Evolutionary conservation across 352 stramenopile genomes (phyloP).

Genomic region (Globisporangium parvum): DNA sequence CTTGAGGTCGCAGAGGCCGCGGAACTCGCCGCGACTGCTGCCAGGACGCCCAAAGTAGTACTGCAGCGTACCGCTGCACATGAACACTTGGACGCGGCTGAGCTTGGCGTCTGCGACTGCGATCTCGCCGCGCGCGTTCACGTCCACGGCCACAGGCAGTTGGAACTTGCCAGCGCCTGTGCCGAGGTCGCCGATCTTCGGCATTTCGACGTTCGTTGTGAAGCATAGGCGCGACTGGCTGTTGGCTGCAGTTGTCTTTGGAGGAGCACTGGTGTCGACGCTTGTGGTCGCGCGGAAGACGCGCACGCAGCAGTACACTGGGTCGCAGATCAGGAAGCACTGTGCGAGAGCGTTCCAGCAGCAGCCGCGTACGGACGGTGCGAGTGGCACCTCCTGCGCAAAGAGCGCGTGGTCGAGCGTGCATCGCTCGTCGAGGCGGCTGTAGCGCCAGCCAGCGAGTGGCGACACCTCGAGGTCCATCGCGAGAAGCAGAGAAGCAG

Average conservation of each 20-base stretch:
- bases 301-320: constrained; percentile 25
- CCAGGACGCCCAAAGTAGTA: constrained; percentile 44
- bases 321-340: constrained; percentile 43
- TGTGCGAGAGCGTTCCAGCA: constrained; percentile 52
- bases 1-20: constrained; percentile 36
- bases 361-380: constrained; percentile 22
- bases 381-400: background rate
- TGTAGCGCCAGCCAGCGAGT: constrained; percentile 31
- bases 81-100: constrained; percentile 53
- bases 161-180: constrained; percentile 39
- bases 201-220: constrained; percentile 7
- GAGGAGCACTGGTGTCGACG: constrained; percentile 3
- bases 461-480: constrained; percentile 30
- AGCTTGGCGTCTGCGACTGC: constrained; percentile 51
- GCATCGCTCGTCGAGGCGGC: constrained; percentile 5
- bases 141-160: constrained; percentile 39
- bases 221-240: constrained; percentile 8
- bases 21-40: constrained; percentile 38
- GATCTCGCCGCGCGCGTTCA: constrained; percentile 45
- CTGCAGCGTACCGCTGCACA: constrained; percentile 34
- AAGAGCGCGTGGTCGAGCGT: constrained; percentile 14
- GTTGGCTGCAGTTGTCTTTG: constrained; percentile 11
- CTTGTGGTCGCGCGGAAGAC: constrained; percentile 17
- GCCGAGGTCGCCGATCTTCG: constrained; percentile 30
- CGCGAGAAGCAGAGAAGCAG: no score